Evolutionary conservation across 805 yeast genomes (phyloP).

Genomic region (Hanseniaspora hatyaiensis): DNA sequence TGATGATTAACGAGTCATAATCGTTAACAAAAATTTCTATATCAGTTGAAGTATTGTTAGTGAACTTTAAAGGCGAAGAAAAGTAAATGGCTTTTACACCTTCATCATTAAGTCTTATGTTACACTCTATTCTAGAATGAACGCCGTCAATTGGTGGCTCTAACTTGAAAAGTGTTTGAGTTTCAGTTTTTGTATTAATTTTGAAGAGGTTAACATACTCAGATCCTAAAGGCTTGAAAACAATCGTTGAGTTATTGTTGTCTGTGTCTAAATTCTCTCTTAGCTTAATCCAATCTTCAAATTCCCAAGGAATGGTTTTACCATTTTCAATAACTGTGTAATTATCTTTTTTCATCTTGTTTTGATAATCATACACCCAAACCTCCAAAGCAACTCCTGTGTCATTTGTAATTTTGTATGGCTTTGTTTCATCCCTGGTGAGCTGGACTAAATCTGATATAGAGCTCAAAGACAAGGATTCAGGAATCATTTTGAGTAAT

Average conservation of each 20-base stretch:
- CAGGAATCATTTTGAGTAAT: slow-evolving; percentile 55
- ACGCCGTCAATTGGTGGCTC: slow-evolving; percentile 49
- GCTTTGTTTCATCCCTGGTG: slow-evolving; percentile 68
- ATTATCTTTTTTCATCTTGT: slow-evolving; percentile 23
- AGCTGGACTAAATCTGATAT: slow-evolving; percentile 40
- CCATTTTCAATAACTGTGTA: slow-evolving; percentile 36
- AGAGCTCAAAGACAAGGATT: slow-evolving; percentile 35
- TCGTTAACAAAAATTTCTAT: slow-evolving; percentile 35
- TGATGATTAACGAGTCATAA: slow-evolving; percentile 33
- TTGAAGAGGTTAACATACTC: slow-evolving; percentile 42
- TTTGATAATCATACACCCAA: slow-evolving; percentile 52
- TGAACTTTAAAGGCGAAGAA: slow-evolving; percentile 60
- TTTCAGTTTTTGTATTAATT: slow-evolving; percentile 66
- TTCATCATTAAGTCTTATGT: slow-evolving; percentile 56
- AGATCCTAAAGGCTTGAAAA: slow-evolving; percentile 48
- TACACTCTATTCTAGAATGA: slow-evolving; percentile 66
- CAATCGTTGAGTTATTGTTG: slow-evolving; percentile 48
- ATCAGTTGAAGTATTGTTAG: slow-evolving; percentile 54
- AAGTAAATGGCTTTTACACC: slow-evolving; percentile 69
- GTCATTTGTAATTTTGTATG: slow-evolving; percentile 68
- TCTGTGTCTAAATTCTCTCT: slow-evolving; percentile 70
- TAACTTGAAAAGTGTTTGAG: slow-evolving; percentile 63
- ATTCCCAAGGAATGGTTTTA: slow-evolving; percentile 65
- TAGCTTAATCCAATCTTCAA: slow-evolving; percentile 83
- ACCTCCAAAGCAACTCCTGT: slow-evolving; percentile 74